These are phyloP conservation scores for Perkinsus chesapeaki DNA, from an alignment of 169 alveolate genomes.

Conservation along the genomic window DNA sequence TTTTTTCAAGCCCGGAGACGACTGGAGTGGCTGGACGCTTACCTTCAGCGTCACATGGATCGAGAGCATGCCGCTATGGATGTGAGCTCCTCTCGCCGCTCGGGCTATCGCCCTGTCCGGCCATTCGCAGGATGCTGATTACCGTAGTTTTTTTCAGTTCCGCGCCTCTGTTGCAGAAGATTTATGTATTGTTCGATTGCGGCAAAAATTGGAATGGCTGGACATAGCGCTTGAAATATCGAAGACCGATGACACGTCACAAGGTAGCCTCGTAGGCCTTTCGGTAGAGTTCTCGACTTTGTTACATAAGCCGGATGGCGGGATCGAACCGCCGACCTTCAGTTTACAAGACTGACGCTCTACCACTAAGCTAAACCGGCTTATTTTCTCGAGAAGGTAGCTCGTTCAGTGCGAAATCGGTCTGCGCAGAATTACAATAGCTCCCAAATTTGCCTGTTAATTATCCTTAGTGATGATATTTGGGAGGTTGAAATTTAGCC, in stretches of 20 bases:
- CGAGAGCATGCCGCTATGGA: neutral
- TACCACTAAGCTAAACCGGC: conserved; percentile 4
- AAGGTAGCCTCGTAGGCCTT: neutral
- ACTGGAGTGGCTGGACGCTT: neutral
- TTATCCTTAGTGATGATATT: too few species aligned
- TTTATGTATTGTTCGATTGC: neutral
- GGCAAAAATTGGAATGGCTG: neutral
- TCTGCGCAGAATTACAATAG: too few species aligned
- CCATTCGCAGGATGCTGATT: too few species aligned
- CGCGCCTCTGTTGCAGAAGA: neutral
- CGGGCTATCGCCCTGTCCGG: too few species aligned
- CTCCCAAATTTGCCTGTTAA: too few species aligned
- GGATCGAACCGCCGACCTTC: conserved; percentile 4
- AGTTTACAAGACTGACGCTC: conserved; percentile 4
- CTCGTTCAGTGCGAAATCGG: too few species aligned
- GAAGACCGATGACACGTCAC: neutral
- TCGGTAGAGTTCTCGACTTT: too few species aligned
- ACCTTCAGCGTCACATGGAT: neutral
- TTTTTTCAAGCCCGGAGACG: neutral
- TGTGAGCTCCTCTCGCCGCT: neutral
- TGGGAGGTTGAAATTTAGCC: too few species aligned
- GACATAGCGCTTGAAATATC: neutral
- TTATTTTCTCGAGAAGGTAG: too few species aligned
- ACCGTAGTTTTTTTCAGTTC: neutral
- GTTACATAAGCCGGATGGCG: neutral